Evolutionary conservation across 2,329 filamentous ascomycete species (phyloP).

Genomic region (Geosmithia putterillii): DNA sequence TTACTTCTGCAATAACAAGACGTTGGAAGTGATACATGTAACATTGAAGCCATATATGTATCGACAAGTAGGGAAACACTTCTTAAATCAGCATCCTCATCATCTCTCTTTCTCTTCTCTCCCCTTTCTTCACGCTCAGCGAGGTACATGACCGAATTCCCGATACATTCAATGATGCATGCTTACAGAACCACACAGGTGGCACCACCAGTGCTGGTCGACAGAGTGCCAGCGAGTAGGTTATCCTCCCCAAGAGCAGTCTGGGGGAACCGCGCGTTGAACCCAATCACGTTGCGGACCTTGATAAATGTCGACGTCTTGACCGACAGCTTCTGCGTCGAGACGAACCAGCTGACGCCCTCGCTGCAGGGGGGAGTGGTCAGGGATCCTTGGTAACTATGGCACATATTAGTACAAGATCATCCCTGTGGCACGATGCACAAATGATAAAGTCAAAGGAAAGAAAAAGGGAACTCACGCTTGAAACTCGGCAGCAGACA

Average conservation of each 20-base stretch:
- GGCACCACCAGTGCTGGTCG: too few relatives aligned
- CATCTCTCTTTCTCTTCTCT: too few relatives aligned
- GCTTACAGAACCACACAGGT: too few relatives aligned
- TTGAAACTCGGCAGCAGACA: conserved; percentile 16
- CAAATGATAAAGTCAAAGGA: neutral
- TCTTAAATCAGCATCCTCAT: too few relatives aligned
- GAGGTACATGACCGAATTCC: too few relatives aligned
- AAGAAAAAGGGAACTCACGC: conserved; percentile 9
- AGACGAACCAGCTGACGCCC: conserved; percentile 36
- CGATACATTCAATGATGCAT: too few relatives aligned
- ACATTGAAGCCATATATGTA: too few relatives aligned
- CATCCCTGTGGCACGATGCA: neutral
- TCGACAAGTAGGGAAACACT: too few relatives aligned
- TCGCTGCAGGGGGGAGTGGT: conserved; percentile 48
- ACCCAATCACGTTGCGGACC: conserved; percentile 38
- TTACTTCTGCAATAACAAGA: too few relatives aligned
- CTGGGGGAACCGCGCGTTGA: conserved; percentile 40
- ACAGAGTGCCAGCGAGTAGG: conserved; percentile 14
- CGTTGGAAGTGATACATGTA: too few relatives aligned
- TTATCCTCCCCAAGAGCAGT: conserved; percentile 29
- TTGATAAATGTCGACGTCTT: conserved; percentile 31
- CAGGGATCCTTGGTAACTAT: conserved; percentile 37
- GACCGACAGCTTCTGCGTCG: conserved; percentile 29
- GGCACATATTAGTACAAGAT: neutral
- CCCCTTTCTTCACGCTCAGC: too few relatives aligned